phyloP scores from a whole-genome alignment of 371 early-diverging fungal species.

The Sporodiniella umbellata region DNA sequence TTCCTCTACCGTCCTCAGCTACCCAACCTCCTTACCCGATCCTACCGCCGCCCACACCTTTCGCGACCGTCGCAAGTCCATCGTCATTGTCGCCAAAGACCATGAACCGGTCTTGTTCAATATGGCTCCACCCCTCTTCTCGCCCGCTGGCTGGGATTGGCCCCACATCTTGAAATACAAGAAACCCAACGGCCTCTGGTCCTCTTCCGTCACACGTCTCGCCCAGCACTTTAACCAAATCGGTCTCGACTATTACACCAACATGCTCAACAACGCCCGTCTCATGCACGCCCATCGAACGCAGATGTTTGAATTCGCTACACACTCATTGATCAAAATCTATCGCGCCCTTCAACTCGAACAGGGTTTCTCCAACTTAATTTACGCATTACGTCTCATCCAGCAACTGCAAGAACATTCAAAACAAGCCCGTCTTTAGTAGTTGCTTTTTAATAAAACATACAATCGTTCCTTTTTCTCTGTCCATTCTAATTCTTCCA shows the following conservation, averaged over 20 bases:
- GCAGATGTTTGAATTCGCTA: slow-evolving; percentile 31
- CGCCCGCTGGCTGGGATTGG: slow-evolving; percentile 40
- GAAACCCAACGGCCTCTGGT: slow-evolving; percentile 19
- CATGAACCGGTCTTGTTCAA: slow-evolving; percentile 17
- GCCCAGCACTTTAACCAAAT: slow-evolving; percentile 25
- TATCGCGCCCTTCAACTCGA: slow-evolving; percentile 34
- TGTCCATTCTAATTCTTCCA: no score
- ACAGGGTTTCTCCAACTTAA: slow-evolving; percentile 29
- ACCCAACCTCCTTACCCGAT: slow-evolving; percentile 9
- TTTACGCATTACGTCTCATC: slow-evolving; percentile 12
- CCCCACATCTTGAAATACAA: slow-evolving; percentile 23
- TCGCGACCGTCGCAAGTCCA: slow-evolving; percentile 21
- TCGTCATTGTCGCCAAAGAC: slow-evolving; percentile 3
- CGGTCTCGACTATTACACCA: slow-evolving; percentile 31
- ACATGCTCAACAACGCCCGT: slow-evolving; percentile 27
- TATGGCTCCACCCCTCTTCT: slow-evolving; percentile 31
- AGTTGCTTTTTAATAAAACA: not conserved
- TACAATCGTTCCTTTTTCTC: no score
- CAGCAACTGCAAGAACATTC: slow-evolving; percentile 22
- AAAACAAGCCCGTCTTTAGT: not conserved
- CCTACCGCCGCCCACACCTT: slow-evolving; percentile 3
- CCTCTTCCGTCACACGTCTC: slow-evolving; percentile 23
- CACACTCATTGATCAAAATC: slow-evolving; percentile 19
- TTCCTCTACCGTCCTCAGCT: slow-evolving; percentile 11
- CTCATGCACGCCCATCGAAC: slow-evolving; percentile 30